Conservation (phyloP, 1,284 basidiomycete genomes). For the Leccinum huronense region DNA sequence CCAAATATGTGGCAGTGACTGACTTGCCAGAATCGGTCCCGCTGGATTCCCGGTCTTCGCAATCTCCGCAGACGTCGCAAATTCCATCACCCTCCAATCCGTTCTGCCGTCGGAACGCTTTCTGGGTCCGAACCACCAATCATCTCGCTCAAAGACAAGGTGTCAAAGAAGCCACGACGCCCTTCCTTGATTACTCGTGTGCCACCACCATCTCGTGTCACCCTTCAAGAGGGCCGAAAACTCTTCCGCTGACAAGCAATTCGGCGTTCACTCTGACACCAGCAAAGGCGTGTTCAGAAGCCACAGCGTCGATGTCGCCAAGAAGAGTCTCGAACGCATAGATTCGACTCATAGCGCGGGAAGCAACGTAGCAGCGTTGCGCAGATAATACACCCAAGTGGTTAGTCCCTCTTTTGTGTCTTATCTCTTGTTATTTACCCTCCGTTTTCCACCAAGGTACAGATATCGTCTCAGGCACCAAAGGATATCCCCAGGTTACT, state of each 20-base stretch:
- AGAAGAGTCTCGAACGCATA: conserved; percentile 40
- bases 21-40: conserved; percentile 9
- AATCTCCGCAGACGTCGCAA: conserved; percentile 12
- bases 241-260: conserved; percentile 26
- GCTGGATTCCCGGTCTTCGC: conserved; percentile 9
- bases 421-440: conserved; percentile 8
- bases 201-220: conserved; percentile 1
- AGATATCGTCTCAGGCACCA: conserved; percentile 52
- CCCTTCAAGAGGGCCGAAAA: too few species aligned
- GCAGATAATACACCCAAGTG: conserved; percentile 13
- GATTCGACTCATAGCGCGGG: conserved; percentile 53
- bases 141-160: neutral
- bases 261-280: conserved; percentile 26
- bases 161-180: conserved; percentile 19
- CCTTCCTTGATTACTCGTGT: conserved; percentile 24
- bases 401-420: conserved; percentile 40
- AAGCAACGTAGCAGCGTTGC: conserved; percentile 45
- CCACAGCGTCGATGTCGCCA: conserved; percentile 32
- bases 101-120: neutral
- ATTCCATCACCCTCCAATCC: conserved; percentile 8
- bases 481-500: conserved; percentile 62
- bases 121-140: neutral
- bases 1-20: conserved; percentile 11
- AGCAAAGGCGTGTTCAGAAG: conserved; percentile 24
- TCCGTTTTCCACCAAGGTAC: conserved; percentile 39